Evolutionary conservation across 139 green algal species (phyloP).

Genomic region (Micromonas commoda): DNA sequence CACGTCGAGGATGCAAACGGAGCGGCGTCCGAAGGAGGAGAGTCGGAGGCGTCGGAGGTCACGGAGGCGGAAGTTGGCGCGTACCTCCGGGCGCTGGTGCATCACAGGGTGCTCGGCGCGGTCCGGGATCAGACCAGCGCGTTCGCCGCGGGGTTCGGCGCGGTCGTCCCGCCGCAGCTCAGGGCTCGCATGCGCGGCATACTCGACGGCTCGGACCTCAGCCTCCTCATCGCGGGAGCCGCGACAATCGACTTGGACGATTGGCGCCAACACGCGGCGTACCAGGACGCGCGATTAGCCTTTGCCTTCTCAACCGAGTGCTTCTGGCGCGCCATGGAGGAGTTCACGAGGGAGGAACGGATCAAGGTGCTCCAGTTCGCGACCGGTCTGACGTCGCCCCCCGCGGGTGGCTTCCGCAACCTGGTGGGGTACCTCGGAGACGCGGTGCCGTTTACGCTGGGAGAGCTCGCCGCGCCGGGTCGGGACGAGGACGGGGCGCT

Average conservation of each 20-base stretch:
- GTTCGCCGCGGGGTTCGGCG: background rate
- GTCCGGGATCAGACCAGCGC: background rate
- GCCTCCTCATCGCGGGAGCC: background rate
- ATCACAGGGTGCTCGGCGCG: background rate
- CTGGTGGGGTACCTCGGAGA: background rate
- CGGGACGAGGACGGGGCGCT: background rate
- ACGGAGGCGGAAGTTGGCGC: background rate
- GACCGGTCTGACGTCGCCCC: background rate
- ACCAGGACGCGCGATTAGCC: background rate
- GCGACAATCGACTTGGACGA: background rate
- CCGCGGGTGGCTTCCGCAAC: background rate
- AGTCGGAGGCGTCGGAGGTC: background rate
- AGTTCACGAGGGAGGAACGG: background rate
- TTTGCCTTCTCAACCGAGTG: background rate
- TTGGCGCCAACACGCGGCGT: background rate
- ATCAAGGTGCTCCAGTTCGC: conserved; percentile 3
- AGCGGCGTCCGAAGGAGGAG: background rate
- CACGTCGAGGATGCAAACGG: background rate
- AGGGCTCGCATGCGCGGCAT: background rate
- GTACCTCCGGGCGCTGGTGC: background rate
- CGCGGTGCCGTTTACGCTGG: background rate
- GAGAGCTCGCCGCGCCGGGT: background rate
- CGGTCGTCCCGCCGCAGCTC: background rate
- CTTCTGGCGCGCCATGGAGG: background rate
- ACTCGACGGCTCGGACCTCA: background rate